Percentiles rank a stretch among this genome's conserved stretches.
phyloP scores from a whole-genome alignment of 148 eudicot genomes.

The Euryodendron excelsum region DNA sequence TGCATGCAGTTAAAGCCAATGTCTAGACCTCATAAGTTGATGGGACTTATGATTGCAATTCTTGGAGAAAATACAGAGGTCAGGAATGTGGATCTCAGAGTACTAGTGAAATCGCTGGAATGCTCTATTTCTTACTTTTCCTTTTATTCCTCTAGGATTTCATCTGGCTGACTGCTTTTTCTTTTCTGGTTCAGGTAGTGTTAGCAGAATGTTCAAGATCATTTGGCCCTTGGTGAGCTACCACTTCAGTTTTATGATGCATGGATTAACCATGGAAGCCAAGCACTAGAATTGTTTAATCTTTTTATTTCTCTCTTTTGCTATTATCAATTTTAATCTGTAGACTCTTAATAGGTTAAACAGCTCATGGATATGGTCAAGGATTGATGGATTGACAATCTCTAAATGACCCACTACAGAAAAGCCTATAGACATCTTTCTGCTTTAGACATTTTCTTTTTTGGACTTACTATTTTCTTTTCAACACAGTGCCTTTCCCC shows the following conservation, averaged over 20 bases:
- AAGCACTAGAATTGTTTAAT: not conserved
- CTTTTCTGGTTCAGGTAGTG: slow-evolving; percentile 64
- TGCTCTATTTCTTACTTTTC: not conserved
- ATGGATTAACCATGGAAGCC: not conserved
- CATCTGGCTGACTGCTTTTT: not conserved
- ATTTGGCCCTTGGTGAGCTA: slow-evolving; percentile 94
- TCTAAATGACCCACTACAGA: not conserved
- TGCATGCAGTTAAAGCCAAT: slow-evolving; percentile 76
- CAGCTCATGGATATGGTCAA: not conserved
- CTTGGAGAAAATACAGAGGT: slow-evolving; percentile 94
- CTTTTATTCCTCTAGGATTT: slow-evolving; percentile 13
- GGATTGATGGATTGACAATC: not conserved
- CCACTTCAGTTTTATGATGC: not conserved
- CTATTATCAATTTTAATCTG: not conserved
- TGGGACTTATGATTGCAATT: slow-evolving; percentile 71
- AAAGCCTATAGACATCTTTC: not conserved
- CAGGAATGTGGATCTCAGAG: slow-evolving; percentile 12
- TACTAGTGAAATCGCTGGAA: not conserved
- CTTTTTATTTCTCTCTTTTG: not conserved
- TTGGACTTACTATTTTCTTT: not conserved
- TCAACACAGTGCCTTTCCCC: not conserved
- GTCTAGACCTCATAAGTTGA: slow-evolving; percentile 55
- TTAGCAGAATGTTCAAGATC: slow-evolving; percentile 89
- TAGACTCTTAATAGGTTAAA: not conserved
- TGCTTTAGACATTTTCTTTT: not conserved